Base-by-base conservation (phyloP, 306 rosid species). In the Arachis stenosperma region DNA sequence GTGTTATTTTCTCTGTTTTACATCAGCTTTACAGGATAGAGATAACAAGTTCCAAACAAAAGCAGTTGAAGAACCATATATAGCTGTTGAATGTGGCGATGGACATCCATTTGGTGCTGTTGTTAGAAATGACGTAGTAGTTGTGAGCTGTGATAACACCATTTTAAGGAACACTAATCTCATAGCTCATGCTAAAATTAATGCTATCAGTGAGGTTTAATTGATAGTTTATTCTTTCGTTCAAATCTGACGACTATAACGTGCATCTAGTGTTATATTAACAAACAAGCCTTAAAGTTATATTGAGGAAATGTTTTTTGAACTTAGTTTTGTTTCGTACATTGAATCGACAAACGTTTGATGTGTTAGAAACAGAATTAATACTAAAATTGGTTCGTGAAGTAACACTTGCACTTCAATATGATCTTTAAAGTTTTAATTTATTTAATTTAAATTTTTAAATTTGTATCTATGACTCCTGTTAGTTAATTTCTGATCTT, bases 51-150 rank as follows among this genome's bases (percentile, higher is more conserved):
- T 89, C 75, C 75, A 88, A 58, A 75, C 80, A 36, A 70, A 78
- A 77, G 96, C 96, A 7, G 88, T 92, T 56, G 90, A 90, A 71
- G 97, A 89, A 83, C 96, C 97, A 71, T 92, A 92, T 56, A 84
- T 86, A 78, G 96, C 86, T 58, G 96, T 92, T 76, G 96, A 88
- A 27, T 74, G 85, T 76, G 93, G 96, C 5, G 84, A 92, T 74
- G 98, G 98, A 65, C 85, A 93, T 60, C 98, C 98, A 43, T 92
- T 88, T 65, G 96, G 98, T 13, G 98, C 98, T 1, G 89, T 92
- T 71, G 96, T 89, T 81, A 85, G 74, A 22, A 88, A 92, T 40
- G 88, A 92, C 73, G 98, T 86, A 85, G 79, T 92, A 65, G 88
- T 92, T 39, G 96, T 84, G 52, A 86, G 93, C 83, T 86, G 93